Base-by-base conservation (phyloP, 495 filamentous ascomycete species). In the Peziza echinospora region DNA sequence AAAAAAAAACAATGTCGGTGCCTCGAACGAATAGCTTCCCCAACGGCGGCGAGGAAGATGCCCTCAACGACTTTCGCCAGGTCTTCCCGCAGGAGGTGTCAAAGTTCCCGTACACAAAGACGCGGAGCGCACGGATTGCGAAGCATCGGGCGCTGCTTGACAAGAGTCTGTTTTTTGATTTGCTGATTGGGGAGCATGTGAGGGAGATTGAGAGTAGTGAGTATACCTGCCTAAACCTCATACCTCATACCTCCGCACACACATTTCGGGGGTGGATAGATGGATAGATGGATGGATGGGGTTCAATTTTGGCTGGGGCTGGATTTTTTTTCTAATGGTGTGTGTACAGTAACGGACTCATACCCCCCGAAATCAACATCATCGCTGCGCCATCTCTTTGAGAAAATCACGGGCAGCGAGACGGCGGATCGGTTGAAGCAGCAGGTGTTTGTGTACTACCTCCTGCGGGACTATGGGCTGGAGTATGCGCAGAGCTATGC, bases 401-500 rank as follows among this genome's bases (percentile, higher is more conserved):
- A 44, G 7, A 42, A 34, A 5, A 59, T 59, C 6, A 40, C 46
- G 21, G 49, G 49, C 26, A 53, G 45, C 7, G 47, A 49, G 13
- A 49, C 48, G n/a, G 46, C 59, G 5, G 56, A 59, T 46, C 43
- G 53, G 17, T 43, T 59, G 2, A 59, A 59, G 46, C 55, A 55
- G 24, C 44, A 54, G 13, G 49, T 52, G 4, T 51, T 59, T 37
- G 23, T 56, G 1, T 59, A 59, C 42, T 59, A 59, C 30, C 43
- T 59, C 11, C 37, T 59, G 19, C 55, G 52, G 5, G 56, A 59
- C 45, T 57, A 46, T 19, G 53, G 56, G n/a, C 21, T 24, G 13
- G 46, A 19, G 3, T 21, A 21, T 10, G 4, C 41, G 41, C n/a
- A 11, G 11, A 43, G 21, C 19, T 55, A 55, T 28, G 44, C 53